phyloP scores from a whole-genome alignment of 305 asterid species.

The Fraxinus sp. region DNA sequence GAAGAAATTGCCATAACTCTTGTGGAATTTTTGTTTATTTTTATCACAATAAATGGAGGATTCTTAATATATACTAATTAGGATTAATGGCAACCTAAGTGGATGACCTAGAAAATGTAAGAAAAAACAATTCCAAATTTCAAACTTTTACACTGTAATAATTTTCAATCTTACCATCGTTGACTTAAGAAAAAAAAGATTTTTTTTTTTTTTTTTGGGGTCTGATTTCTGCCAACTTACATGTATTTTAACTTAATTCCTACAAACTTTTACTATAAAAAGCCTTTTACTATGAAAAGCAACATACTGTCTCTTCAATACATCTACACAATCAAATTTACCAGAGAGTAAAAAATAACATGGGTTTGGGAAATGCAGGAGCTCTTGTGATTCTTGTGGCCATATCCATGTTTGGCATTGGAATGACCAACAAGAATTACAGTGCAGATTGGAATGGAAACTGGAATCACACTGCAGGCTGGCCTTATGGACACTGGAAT shows the following conservation, averaged over 20 bases:
- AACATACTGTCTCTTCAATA: background rate
- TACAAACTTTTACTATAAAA: slow-evolving; percentile 8
- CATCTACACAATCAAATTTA: slow-evolving; percentile 15
- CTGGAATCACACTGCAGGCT: slow-evolving; percentile 33
- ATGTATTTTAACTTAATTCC: background rate
- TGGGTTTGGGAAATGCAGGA: slow-evolving; percentile 30
- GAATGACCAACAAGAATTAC: slow-evolving; percentile 31
- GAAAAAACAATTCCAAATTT: background rate
- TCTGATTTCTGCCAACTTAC: background rate
- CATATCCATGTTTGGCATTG: slow-evolving; percentile 22
- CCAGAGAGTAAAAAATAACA: background rate
- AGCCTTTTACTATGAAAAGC: background rate
- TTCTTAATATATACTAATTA: background rate
- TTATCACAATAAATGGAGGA: background rate
- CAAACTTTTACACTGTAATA: background rate
- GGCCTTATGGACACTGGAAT: slow-evolving; percentile 35
- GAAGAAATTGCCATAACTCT: background rate
- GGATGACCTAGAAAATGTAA: background rate
- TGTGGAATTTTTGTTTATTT: background rate
- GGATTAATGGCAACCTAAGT: background rate
- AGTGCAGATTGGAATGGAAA: slow-evolving; percentile 28
- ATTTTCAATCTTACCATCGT: slow-evolving; percentile 1
- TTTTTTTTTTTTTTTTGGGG: background rate
- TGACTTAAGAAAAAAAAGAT: background rate
- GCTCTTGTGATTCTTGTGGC: slow-evolving; percentile 6